Conservation (phyloP, 331 rosid species). For the Pyrus hybrid region DNA sequence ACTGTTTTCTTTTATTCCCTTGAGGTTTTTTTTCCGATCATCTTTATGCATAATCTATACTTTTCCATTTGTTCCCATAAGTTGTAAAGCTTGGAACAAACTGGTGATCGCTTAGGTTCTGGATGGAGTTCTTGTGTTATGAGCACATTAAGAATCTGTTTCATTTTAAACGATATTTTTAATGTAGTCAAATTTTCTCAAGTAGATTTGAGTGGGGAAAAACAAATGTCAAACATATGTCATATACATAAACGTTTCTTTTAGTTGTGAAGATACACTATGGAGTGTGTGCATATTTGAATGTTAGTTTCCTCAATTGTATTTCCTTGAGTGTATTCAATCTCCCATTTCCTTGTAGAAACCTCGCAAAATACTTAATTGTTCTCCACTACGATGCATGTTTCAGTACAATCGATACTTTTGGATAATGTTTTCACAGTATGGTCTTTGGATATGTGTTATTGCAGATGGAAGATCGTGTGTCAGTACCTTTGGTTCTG, state of each 20-base stretch:
- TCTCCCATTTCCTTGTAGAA: neutral
- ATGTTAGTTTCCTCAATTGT: neutral
- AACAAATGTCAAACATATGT: neutral
- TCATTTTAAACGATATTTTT: neutral
- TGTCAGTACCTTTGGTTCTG: constrained; percentile 60
- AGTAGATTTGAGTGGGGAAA: neutral
- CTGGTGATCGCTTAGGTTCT: constrained; percentile 1
- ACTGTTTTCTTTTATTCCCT: neutral
- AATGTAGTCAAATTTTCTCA: neutral
- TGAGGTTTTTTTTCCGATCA: neutral
- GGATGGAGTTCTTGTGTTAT: neutral
- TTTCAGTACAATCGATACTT: neutral
- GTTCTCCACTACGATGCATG: neutral
- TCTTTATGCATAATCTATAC: neutral
- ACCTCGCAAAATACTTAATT: neutral
- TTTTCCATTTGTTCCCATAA: neutral
- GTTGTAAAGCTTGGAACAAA: neutral
- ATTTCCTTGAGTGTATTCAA: neutral
- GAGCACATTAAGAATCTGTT: neutral
- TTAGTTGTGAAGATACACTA: neutral
- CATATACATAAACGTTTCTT: neutral
- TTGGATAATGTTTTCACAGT: neutral
- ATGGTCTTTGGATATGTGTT: constrained; percentile 16
- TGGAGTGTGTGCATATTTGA: neutral
- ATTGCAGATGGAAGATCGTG: constrained; percentile 60